Evolutionary conservation across 495 filamentous ascomycete species (phyloP).

Genomic region (Pyrenopolyporus hunteri): DNA sequence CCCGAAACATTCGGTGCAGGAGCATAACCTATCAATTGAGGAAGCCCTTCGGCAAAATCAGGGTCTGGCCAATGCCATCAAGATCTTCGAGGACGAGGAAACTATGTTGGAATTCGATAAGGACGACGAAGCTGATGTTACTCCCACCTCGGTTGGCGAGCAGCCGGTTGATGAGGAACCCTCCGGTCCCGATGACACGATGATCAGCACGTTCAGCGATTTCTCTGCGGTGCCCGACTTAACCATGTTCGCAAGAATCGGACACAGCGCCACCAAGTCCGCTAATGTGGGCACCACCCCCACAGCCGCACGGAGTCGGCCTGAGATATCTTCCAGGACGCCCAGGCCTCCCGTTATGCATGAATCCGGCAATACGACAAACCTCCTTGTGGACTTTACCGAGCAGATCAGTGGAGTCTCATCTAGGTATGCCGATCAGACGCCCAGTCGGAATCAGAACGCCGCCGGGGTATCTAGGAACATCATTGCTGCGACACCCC

Average conservation of each 20-base stretch:
- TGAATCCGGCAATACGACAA: conserved; percentile 64
- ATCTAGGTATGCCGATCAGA: conserved; percentile 52
- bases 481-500: conserved; percentile 44
- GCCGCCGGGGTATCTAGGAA: conserved; percentile 16
- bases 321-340: conserved; percentile 59
- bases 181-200: conserved; percentile 70
- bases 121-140: conserved; percentile 36
- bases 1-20: conserved; percentile 40
- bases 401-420: conserved; percentile 66
- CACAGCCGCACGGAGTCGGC: conserved; percentile 14
- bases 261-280: conserved; percentile 59
- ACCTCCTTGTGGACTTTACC: conserved; percentile 84
- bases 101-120: conserved; percentile 36
- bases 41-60: conserved; percentile 51
- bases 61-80: conserved; percentile 50
- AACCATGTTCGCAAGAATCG: conserved; percentile 79
- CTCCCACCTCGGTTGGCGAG: conserved; percentile 32
- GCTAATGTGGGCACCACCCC: conserved; percentile 44
- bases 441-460: conserved; percentile 23
- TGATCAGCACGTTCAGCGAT: conserved; percentile 71
- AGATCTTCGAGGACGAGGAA: conserved; percentile 61
- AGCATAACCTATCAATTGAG: conserved; percentile 49
- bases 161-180: conserved; percentile 42
- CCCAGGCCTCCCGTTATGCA: conserved; percentile 49
- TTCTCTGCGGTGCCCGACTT: conserved; percentile 90